Base-by-base conservation (phyloP, 345 rosid species). In the Anastatica hierochuntica region DNA sequence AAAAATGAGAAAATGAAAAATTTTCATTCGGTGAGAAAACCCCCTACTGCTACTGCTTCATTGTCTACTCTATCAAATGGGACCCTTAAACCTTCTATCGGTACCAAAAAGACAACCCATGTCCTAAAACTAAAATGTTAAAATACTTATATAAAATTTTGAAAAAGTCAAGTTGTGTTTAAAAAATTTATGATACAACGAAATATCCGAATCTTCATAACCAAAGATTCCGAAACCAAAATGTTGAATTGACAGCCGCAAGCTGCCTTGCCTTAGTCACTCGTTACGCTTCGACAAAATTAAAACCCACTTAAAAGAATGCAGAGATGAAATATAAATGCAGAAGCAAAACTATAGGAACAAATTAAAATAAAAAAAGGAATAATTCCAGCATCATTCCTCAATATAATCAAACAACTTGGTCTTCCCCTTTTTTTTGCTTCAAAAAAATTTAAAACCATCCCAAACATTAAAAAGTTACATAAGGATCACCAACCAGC, bases 121-220 rank as follows among this genome's bases (percentile, higher is more conserved):
- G n/a, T n/a, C n/a, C n/a, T n/a, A n/a, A n/a, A n/a, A n/a, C n/a
- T n/a, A n/a, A n/a, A n/a, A n/a, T n/a, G n/a, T n/a, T n/a, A n/a
- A n/a, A n/a, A n/a, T n/a, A n/a, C n/a, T n/a, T n/a, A n/a, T n/a
- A n/a, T n/a, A n/a, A n/a, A n/a, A n/a, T n/a, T n/a, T n/a, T n/a
- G n/a, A n/a, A n/a, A n/a, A n/a, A n/a, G n/a, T n/a, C n/a, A n/a
- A n/a, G n/a, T n/a, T n/a, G n/a, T n/a, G n/a, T n/a, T n/a, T n/a
- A n/a, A n/a, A n/a, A n/a, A n/a, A n/a, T n/a, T n/a, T n/a, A n/a
- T n/a, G n/a, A 17, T 35, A 14, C 30, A 43, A 50, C 10, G 13
- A 66, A 76, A 81, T 79, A 85, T 90, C 68, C 97, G 97, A 77
- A 90, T 79, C 88, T 74, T 58, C 35, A n/a, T 37, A 58, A 52